Evolutionary conservation across 306 rosid genomes (phyloP).

Genomic region (Geum urbanum): DNA sequence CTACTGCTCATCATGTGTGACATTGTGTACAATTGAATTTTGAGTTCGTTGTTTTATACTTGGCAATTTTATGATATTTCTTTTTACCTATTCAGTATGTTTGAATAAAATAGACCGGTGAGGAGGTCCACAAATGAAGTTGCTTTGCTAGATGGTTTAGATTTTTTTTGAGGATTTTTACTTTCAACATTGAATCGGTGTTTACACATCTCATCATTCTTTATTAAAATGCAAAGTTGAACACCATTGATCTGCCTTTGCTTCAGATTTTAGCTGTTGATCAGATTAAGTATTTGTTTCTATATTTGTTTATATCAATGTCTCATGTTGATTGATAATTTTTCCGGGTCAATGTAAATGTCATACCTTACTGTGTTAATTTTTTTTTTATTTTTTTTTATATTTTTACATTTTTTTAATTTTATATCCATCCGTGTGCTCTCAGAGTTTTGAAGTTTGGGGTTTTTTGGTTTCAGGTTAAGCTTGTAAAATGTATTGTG

Average conservation of each 20-base stretch:
- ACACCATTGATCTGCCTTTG: neutral
- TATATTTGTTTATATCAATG: neutral
- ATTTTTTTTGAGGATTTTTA: neutral
- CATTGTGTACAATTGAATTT: neutral
- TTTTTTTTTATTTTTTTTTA: neutral
- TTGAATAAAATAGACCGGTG: neutral
- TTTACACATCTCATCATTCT: neutral
- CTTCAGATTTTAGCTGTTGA: neutral
- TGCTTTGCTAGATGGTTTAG: neutral
- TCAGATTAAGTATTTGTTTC: neutral
- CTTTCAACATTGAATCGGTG: neutral
- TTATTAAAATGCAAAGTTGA: neutral
- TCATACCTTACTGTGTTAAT: neutral
- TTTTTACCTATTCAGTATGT: neutral
- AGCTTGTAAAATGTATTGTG: slow-evolving; percentile 84
- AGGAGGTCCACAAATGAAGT: neutral
- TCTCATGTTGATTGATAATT: neutral
- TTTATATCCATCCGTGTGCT: neutral
- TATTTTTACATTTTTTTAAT: neutral
- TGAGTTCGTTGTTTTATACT: neutral
- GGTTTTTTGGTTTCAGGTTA: slow-evolving; percentile 60
- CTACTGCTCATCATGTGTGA: neutral
- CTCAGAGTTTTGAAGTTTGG: neutral
- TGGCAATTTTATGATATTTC: neutral
- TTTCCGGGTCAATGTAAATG: neutral